Conservation (phyloP, 805 yeast genomes). For the Metschnikowia chrysomelidarum region DNA sequence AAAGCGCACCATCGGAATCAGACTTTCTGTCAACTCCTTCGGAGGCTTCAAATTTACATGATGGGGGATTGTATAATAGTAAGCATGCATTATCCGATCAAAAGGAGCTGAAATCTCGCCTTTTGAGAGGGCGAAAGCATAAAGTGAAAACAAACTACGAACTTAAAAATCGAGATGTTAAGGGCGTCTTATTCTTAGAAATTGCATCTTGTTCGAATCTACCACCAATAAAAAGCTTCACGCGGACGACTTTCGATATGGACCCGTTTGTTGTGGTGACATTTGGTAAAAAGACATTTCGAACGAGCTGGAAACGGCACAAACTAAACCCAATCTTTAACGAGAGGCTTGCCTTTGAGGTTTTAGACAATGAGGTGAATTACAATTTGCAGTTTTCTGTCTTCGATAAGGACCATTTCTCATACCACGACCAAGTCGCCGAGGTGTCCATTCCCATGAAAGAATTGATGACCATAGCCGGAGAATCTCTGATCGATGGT, state of each 20-base stretch:
- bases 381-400: slow-evolving; percentile 70
- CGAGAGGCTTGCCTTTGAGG: slow-evolving; percentile 77
- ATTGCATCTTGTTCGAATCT: slow-evolving; percentile 69
- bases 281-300: slow-evolving; percentile 82
- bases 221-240: slow-evolving; percentile 72
- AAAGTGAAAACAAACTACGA: slow-evolving; percentile 28
- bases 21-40: slow-evolving; percentile 17
- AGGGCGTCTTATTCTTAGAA: slow-evolving; percentile 78
- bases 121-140: slow-evolving; percentile 4
- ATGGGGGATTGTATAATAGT: slow-evolving; percentile 10
- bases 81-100: slow-evolving; percentile 4
- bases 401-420: slow-evolving; percentile 79
- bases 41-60: slow-evolving; percentile 4
- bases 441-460: slow-evolving; percentile 53
- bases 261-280: slow-evolving; percentile 94
- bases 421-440: slow-evolving; percentile 84
- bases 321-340: slow-evolving; percentile 79
- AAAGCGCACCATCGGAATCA: slow-evolving; percentile 8
- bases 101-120: slow-evolving; percentile 1
- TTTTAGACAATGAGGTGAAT: slow-evolving; percentile 60
- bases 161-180: slow-evolving; percentile 38
- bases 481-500: slow-evolving; percentile 17
- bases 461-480: slow-evolving; percentile 43
- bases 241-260: slow-evolving; percentile 84
- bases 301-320: slow-evolving; percentile 83